Base-by-base conservation (phyloP, 192 early-diverging fungal species). In the Linnemannia exigua region DNA sequence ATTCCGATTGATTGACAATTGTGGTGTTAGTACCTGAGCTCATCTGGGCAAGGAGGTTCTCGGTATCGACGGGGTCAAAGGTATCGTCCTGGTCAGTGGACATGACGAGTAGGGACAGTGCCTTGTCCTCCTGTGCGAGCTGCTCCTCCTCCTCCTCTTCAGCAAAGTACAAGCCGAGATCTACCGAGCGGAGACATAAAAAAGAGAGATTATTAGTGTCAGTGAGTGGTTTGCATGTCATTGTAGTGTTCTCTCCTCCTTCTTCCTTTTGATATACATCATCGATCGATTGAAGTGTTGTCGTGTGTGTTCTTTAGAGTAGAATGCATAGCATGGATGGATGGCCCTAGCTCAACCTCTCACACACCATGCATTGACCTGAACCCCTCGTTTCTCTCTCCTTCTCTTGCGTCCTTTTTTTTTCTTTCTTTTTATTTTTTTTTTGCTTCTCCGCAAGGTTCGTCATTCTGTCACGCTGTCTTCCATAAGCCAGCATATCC, bases 121-220 rank as follows among this genome's bases (percentile, higher is more conserved):
- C 82, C 77, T 79, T 85, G 52, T 85, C 82, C 37, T 85, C 82
- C 58, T 79, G 82, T 44, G 38, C 82, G 35, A 85, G 68, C n/a
- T 85, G 82, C 28, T 85, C 82, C 28, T 85, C 82, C 41, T 85
- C 82, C 41, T 85, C 82, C n/a, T 85, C 82, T 12, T 85, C 82
- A 52, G 77, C 82, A 72, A 85, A 85, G 48, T 85, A 85, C 67
- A 85, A 76, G 77, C 82, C 82, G 54, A 85, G 82, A 79, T 85
- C 82, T 85, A 75, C 5, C 46, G 73, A 52, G 51, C 58, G 58
- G 58, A 63, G 58, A 63, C 58, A 63, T 31, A 63, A 63, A 63
- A 63, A 31, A 58, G n/a, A 15, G 12, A 31, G 11, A 63, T 50
- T 1, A 69, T n/a, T n/a, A n/a, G 17, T 48, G 36, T 22, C n/a